A percentile compares a stretch with the other conserved stretches of the same genome.
phyloP scores from a whole-genome alignment of 2,329 filamentous ascomycete genomes.

The Penicillium sp. region DNA sequence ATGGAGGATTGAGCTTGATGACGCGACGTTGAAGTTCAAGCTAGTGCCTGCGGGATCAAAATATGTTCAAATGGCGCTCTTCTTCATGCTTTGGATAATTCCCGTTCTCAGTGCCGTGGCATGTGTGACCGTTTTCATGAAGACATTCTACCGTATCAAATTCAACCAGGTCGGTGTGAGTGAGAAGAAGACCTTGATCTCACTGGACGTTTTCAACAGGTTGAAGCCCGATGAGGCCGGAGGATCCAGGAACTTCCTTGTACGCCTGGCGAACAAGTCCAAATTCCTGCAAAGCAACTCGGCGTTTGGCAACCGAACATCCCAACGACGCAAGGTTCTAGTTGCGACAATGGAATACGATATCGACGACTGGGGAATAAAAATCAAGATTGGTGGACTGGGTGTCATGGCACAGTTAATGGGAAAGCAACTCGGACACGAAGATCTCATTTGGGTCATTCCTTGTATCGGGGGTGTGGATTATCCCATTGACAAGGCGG shows the following conservation, averaged over 20 bases:
- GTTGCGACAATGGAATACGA: conserved; percentile 74
- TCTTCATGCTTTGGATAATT: conserved; percentile 55
- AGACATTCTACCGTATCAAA: conserved; percentile 64
- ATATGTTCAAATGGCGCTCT: conserved; percentile 56
- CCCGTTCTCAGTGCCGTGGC: conserved; percentile 53
- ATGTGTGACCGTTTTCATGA: conserved; percentile 59
- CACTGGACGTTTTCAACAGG: conserved; percentile 36
- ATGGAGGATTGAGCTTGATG: conserved; percentile 58
- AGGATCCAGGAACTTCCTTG: conserved; percentile 34
- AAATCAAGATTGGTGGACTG: conserved; percentile 70
- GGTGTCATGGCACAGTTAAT: conserved; percentile 71
- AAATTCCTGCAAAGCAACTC: conserved; percentile 40
- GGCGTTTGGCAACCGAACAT: conserved; percentile 32
- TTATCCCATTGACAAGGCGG: conserved; percentile 61
- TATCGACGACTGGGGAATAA: conserved; percentile 69
- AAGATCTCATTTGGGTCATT: conserved; percentile 67
- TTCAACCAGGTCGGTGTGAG: conserved; percentile 60
- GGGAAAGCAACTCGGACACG: conserved; percentile 65
- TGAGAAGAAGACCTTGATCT: conserved; percentile 48
- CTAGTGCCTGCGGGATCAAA: conserved; percentile 57
- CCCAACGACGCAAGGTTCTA: conserved; percentile 56
- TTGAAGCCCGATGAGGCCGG: conserved; percentile 33
- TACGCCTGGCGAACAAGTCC: conserved; percentile 37
- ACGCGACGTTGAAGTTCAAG: conserved; percentile 54
- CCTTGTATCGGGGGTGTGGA: conserved; percentile 64